Evolutionary conservation across 139 green algal genomes (phyloP), one percentile per base, ranked within the genome.

Genomic region (Edaphochlamys debaryana): DNA sequence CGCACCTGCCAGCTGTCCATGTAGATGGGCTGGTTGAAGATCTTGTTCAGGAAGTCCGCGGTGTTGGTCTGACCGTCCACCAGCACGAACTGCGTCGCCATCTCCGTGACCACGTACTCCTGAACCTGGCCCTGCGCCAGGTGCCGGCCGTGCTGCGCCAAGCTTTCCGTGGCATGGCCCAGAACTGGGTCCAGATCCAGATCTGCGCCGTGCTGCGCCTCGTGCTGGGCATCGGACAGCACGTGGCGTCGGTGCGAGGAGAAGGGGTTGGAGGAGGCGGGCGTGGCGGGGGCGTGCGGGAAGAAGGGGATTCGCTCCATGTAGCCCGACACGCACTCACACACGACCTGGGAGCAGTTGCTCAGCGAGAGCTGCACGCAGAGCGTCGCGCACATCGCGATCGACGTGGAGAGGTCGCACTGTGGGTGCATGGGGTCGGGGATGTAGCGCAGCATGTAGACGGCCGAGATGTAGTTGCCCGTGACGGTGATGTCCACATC

Each of bases 61-160:
- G 76, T 84, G 66, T 84, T 34, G 66, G 78, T 84, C 38, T 69
- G 25, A 54, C 13, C 56, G 48, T 76, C 36, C 48, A 68, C 48
- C 34, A 84, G 73, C 11, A 84, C 30, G 11, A 84, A 52, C 0
- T 45, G 63, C 4, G 63, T 63, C 0, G 77, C 63, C 66, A 84
- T 75, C 45, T 54, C 45, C 45, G n/a, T n/a, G n/a, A n/a, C n/a
- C n/a, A n/a, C n/a, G n/a, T n/a, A n/a, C n/a, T n/a, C n/a, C n/a
- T n/a, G n/a, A n/a, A n/a, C n/a, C n/a, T n/a, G n/a, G n/a, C n/a
- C n/a, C n/a, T n/a, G n/a, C n/a, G n/a, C n/a, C n/a, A n/a, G n/a
- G n/a, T n/a, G n/a, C n/a, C n/a, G n/a, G n/a, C n/a, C n/a, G n/a
- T n/a, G n/a, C n/a, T n/a, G n/a, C n/a, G n/a, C n/a, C n/a, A n/a